These are phyloP conservation scores for Phytophthora constricta DNA, from an alignment of 352 stramenopile species.

Conservation along the genomic window DNA sequence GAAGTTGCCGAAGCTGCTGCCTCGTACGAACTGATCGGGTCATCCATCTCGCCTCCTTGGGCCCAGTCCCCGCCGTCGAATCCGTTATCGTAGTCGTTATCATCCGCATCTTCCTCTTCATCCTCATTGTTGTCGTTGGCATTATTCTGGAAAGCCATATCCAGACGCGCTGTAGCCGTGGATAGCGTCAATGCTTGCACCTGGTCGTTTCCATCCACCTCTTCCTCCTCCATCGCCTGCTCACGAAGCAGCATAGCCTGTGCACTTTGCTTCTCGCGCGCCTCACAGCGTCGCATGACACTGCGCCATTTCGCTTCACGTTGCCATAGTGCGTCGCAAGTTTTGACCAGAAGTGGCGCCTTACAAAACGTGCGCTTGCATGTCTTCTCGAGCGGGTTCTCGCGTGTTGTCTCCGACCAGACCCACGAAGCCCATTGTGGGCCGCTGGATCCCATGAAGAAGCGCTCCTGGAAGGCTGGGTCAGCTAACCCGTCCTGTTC, in stretches of 20 bases:
- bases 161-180: conserved; percentile 41
- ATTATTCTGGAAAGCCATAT: conserved; percentile 47
- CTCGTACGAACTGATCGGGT: conserved; percentile 31
- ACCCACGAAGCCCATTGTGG: conserved; percentile 80
- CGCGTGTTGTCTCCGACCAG: conserved; percentile 58
- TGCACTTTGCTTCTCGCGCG: conserved; percentile 61
- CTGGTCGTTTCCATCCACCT: conserved; percentile 39
- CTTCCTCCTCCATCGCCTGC: conserved; percentile 70
- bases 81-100: conserved; percentile 40
- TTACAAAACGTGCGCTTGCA: conserved; percentile 74
- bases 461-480: conserved; percentile 67
- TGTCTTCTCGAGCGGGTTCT: conserved; percentile 59
- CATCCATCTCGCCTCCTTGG: conserved; percentile 29
- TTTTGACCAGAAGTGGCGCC: conserved; percentile 55
- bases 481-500: conserved; percentile 63
- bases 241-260: conserved; percentile 75
- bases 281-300: conserved; percentile 54
- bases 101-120: conserved; percentile 43
- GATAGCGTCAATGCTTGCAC: conserved; percentile 53
- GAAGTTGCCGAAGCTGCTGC: conserved; percentile 2
- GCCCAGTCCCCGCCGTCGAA: conserved; percentile 43
- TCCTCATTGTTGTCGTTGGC: conserved; percentile 36
- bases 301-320: conserved; percentile 74
- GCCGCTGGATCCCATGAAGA: conserved; percentile 53
- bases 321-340: conserved; percentile 61